Base-by-base conservation (phyloP, 225 moss, liverwort and hornwort genomes). In the Polytrichum commune region DNA sequence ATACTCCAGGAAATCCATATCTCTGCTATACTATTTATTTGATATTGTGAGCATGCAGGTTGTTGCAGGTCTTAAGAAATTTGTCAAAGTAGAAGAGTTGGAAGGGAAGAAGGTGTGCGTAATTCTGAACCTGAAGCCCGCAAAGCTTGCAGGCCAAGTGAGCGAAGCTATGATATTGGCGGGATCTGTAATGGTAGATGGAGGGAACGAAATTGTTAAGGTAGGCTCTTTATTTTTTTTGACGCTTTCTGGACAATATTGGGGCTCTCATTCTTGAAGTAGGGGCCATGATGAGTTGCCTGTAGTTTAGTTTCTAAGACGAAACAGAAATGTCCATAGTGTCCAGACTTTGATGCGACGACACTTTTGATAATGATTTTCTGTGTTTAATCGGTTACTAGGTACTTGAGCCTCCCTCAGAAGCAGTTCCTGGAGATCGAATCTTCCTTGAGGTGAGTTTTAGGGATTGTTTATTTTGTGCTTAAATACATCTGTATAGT, bases 111-210 rank as follows among this genome's bases (percentile, higher is more conserved):
- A 81, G 27, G 93, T 93, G 9, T 93, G 90, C 66, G 80, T 91
- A 16, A 85, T 97, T 61, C 69, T 93, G 73, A 97, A 97, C 80
- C 74, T 97, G 75, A 97, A 97, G 78, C 88, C 96, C 72, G 96
- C 96, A 72, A 97, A 93, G 81, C 79, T 97, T 60, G 96, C 93
- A 6, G 96, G 96, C 30, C 89, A 97, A 76, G 70, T 86, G 33
- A 97, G 96, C 78, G 96, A 97, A 85, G 96, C 90, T 19, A 97
- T 97, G 96, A 89, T 97, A 63, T 73, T 97, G 78, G 96, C 92
- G n/a, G 93, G 92, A 56, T 93, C 89, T 53, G 71, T 88, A 69
- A 79, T 77, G 27, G 69, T 76, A 20, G 67, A 62, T 20, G 88
- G 83, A 55, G 96, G 92, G 57, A 72, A 73, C 60, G 92, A 93